Conservation (phyloP, 2,329 filamentous ascomycete genomes). For the Colletotrichum sp. region DNA sequence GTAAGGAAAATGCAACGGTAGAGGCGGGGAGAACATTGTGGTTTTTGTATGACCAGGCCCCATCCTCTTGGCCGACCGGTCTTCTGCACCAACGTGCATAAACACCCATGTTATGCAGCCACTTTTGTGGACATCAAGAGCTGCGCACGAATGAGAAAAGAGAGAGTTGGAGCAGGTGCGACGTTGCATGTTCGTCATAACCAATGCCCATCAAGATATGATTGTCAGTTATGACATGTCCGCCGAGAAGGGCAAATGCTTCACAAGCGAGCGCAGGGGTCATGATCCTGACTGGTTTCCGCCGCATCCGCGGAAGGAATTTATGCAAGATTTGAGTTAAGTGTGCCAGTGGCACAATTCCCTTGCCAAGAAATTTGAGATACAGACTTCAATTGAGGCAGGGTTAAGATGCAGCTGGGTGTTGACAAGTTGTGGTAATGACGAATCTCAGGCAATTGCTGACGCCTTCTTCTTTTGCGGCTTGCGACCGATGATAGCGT, state of each 20-base stretch:
- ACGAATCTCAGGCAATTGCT: no score
- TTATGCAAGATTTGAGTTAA: no score
- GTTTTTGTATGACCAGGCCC: not conserved
- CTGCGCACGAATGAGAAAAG: not conserved
- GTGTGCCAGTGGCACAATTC: no score
- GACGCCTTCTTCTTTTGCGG: no score
- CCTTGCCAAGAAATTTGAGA: no score
- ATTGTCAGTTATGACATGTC: not conserved
- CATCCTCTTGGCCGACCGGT: not conserved
- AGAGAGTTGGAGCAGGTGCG: not conserved
- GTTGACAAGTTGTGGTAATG: no score
- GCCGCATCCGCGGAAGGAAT: no score
- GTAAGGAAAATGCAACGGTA: no score
- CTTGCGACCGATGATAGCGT: not conserved
- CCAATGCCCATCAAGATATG: not conserved
- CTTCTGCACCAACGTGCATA: not conserved
- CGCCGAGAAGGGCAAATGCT: not conserved
- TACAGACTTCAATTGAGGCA: no score
- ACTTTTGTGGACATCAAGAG: not conserved
- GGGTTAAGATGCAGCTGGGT: no score
- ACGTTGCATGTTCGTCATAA: not conserved
- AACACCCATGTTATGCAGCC: slow-evolving; percentile 1
- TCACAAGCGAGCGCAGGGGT: not conserved
- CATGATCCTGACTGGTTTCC: no score
- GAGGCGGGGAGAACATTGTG: no score